Conservation (phyloP, 768 basidiomycete genomes). For the Boletus eberwhitei region DNA sequence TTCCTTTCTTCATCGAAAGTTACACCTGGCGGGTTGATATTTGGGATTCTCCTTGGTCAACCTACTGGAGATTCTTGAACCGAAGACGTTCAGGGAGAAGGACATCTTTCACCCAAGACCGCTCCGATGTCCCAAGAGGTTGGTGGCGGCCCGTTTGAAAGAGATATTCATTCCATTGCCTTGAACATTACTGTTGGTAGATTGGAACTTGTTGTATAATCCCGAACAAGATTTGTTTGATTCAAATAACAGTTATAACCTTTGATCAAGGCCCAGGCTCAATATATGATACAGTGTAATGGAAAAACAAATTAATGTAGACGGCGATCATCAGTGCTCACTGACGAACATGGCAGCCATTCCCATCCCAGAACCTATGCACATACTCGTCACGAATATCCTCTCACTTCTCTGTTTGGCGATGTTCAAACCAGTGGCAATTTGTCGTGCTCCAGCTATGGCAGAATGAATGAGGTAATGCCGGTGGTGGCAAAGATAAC, state of each 20-base stretch:
- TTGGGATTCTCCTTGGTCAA: constrained; percentile 48
- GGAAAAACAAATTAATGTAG: not conserved
- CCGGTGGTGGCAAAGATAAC: not conserved
- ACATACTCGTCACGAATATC: constrained; percentile 89
- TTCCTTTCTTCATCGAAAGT: constrained; percentile 53
- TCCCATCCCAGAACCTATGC: constrained; percentile 87
- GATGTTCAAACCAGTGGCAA: constrained; percentile 80
- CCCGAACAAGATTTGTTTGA: not conserved
- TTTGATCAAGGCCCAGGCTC: not conserved
- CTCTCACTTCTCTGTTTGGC: constrained; percentile 73
- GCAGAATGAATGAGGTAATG: constrained; percentile 2
- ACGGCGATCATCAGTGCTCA: constrained; percentile 54
- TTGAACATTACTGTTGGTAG: not conserved
- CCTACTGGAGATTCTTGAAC: constrained; percentile 54
- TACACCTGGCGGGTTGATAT: constrained; percentile 70
- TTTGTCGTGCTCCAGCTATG: constrained; percentile 75
- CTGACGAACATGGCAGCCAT: constrained; percentile 86
- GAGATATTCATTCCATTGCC: constrained; percentile 34
- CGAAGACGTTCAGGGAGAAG: constrained; percentile 52
- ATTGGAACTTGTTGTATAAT: not conserved
- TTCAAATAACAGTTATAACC: not conserved
- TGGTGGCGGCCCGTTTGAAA: constrained; percentile 65
- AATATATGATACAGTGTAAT: not conserved
- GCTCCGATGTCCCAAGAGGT: constrained; percentile 42
- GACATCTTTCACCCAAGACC: constrained; percentile 67